phyloP scores from a whole-genome alignment of 768 basidiomycete species.

The Ramaria rubella region DNA sequence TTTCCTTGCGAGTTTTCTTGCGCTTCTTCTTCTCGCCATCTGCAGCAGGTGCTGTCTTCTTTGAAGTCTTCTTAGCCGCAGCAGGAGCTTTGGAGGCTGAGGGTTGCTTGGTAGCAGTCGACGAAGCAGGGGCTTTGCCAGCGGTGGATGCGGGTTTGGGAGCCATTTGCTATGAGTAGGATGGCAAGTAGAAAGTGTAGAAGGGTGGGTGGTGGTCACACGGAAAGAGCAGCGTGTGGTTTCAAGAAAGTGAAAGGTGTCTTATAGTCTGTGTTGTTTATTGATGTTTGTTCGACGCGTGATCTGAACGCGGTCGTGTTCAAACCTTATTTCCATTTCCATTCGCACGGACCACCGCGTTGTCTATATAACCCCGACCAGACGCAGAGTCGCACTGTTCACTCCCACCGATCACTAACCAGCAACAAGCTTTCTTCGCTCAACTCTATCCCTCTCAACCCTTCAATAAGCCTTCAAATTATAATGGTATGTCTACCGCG shows the following conservation, averaged over 20 bases:
- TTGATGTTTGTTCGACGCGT: constrained; percentile 10
- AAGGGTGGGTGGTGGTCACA: background rate
- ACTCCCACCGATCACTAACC: background rate
- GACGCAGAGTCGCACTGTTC: background rate
- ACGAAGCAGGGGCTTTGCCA: constrained; percentile 53
- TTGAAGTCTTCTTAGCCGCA: constrained; percentile 65
- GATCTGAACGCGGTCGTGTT: background rate
- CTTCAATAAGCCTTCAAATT: background rate
- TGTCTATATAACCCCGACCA: background rate
- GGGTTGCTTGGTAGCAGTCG: constrained; percentile 35
- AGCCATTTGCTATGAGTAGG: constrained; percentile 18
- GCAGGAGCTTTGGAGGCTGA: constrained; percentile 53
- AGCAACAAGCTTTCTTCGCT: background rate
- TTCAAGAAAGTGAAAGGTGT: background rate
- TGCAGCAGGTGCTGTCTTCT: constrained; percentile 51
- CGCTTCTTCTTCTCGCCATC: constrained; percentile 81
- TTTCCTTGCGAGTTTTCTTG: constrained; percentile 79
- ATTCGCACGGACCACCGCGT: constrained; percentile 8
- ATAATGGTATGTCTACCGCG: background rate
- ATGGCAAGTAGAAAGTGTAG: background rate
- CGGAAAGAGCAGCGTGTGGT: background rate
- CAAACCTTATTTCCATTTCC: constrained; percentile 9
- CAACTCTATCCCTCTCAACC: background rate
- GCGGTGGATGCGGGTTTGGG: constrained; percentile 36
- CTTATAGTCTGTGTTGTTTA: constrained; percentile 9